Evolutionary conservation across 1,284 basidiomycete species (phyloP), one percentile per base, ranked within the genome.

Genomic region (Heimioporus retisporus): DNA sequence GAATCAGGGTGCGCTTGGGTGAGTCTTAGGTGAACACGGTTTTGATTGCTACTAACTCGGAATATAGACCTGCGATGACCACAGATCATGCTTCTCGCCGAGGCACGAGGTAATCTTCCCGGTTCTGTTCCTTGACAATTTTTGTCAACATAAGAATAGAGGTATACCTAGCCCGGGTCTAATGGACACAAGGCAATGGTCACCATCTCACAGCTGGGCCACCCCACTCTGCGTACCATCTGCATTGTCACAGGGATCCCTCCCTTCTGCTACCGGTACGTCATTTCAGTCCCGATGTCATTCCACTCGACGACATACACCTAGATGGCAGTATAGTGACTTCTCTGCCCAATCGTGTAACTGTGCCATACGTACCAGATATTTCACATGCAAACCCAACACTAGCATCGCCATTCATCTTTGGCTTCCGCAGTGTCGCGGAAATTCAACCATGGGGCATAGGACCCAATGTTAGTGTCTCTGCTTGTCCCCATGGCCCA

Each of bases 201-300:
- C 66, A 2, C 53, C 43, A 3, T 14, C 6, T 16, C 31, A 19
- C 4, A 21, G 31, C 16, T 31, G 50, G 35, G 35, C 14, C 13
- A 2, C 25, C 40, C 60, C 53, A 6, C 31, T 35, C 31, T 43
- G 6, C n/a, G 7, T 4, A 16, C 21, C 25, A 19, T 42, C 43
- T 16, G 23, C 19, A 5, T 31, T 42, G 6, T 51, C 42, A 3
- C 8, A 28, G 35, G 6, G 21, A 2, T 42, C 50, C 21, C 40
- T 31, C 43, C 42, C 40, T 42, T 18, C 55, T 14, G 19, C 21
- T 25, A 7, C 25, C 42, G 55, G 69, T 71, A 71, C 18, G 46
- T 3, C 23, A 56, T 28, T 42, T 35, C 8, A 16, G 16, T 43
- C 6, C 8, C 8, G 7, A 21, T 51, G 6, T 16, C 11, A 3